phyloP scores from a whole-genome alignment of 306 rosid genomes.

The Neltuma alba region DNA sequence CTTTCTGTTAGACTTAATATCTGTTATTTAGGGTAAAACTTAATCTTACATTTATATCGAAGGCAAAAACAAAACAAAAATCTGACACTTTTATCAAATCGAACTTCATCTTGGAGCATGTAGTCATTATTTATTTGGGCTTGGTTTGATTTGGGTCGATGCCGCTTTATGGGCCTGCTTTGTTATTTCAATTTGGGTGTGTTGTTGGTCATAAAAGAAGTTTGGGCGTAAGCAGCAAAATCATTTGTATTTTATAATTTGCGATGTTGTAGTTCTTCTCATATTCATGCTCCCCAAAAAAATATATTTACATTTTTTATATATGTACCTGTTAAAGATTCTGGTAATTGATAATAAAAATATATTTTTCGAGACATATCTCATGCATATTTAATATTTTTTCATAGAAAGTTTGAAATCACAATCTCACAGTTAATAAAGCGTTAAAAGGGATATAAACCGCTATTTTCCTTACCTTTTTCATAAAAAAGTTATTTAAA shows the following conservation, averaged over 20 bases:
- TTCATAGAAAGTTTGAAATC: no score
- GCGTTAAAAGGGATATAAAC: no score
- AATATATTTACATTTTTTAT: not conserved
- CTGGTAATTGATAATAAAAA: not conserved
- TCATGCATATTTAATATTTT: no score
- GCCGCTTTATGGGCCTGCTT: not conserved
- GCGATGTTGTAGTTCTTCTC: not conserved
- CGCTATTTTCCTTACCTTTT: not conserved
- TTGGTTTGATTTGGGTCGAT: not conserved
- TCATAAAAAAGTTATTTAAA: not conserved
- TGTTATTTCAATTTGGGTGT: not conserved
- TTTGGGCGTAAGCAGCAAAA: not conserved
- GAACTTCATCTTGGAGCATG: not conserved
- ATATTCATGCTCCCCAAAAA: not conserved
- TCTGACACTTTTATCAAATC: not conserved
- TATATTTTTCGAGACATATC: not conserved
- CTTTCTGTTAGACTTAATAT: no score
- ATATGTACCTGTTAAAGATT: not conserved
- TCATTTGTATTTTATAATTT: not conserved
- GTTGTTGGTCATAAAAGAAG: not conserved
- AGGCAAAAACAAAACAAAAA: no score
- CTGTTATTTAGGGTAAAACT: no score
- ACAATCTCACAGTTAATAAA: no score
- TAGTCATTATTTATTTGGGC: not conserved
- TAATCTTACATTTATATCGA: no score